Conservation (phyloP, 2,329 filamentous ascomycete genomes). For the Exophiala spinifera region DNA sequence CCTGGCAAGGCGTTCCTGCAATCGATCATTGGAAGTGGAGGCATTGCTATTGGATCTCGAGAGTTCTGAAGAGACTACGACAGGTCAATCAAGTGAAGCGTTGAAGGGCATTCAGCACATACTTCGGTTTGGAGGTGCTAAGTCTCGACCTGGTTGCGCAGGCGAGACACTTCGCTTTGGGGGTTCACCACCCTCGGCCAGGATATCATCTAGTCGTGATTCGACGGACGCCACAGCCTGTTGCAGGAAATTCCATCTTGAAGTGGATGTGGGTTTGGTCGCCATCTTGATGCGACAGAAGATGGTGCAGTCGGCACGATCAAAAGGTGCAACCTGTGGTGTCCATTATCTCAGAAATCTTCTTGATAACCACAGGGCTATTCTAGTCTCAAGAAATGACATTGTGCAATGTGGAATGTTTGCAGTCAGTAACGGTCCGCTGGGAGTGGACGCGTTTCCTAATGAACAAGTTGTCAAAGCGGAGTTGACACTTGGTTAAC, state of each 20-base stretch:
- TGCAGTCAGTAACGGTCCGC: background rate
- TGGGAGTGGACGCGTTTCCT: conserved; percentile 16
- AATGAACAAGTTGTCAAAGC: conserved; percentile 8
- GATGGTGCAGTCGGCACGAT: background rate
- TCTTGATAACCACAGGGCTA: background rate
- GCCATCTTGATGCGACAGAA: conserved; percentile 9
- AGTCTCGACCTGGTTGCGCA: conserved; percentile 26
- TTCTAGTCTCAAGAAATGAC: background rate
- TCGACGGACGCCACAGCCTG: conserved; percentile 93
- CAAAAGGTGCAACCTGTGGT: background rate
- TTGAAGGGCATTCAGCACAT: conserved; percentile 77
- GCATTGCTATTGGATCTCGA: conserved; percentile 63
- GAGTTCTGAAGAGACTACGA: conserved; percentile 36
- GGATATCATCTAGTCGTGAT: conserved; percentile 84
- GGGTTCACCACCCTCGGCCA: conserved; percentile 70
- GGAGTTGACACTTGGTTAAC: no score
- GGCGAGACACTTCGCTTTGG: conserved; percentile 28
- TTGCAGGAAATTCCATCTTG: conserved; percentile 78
- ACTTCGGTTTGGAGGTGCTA: conserved; percentile 46
- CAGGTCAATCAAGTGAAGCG: conserved; percentile 57
- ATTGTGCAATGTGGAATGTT: conserved; percentile 2
- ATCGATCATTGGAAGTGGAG: conserved; percentile 69
- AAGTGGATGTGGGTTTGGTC: conserved; percentile 50
- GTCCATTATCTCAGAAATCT: background rate
- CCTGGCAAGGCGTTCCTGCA: conserved; percentile 86